Conservation (phyloP, 331 rosid species). For the Erythrophleum ivorense region DNA sequence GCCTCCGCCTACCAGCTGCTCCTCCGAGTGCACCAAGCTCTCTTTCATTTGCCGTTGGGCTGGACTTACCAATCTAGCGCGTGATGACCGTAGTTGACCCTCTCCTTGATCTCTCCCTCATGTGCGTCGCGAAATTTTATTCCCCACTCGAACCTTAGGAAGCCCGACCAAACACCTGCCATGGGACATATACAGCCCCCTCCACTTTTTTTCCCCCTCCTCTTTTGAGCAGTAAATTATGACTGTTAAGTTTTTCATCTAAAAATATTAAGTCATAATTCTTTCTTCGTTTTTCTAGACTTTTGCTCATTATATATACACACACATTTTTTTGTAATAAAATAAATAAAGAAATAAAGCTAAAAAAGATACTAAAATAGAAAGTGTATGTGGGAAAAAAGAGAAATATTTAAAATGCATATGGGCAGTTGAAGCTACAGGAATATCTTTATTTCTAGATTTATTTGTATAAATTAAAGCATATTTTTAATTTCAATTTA, state of each 20-base stretch:
- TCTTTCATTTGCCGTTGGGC: background rate
- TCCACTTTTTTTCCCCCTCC: background rate
- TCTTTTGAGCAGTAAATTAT: background rate
- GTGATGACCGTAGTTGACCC: slow-evolving; percentile 10
- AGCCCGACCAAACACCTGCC: background rate
- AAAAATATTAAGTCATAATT: too few relatives aligned
- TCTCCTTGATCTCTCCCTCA: background rate
- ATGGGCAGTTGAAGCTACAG: slow-evolving; percentile 21
- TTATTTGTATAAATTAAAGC: too few relatives aligned
- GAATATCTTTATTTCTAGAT: background rate
- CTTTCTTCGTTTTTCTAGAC: background rate
- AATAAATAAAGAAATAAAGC: background rate
- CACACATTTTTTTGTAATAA: too few relatives aligned
- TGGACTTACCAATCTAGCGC: background rate
- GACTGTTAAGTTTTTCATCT: background rate
- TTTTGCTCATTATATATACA: too few relatives aligned
- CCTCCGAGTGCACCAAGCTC: background rate
- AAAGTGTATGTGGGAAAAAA: slow-evolving; percentile 18
- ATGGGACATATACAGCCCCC: too few relatives aligned
- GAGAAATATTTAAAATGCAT: slow-evolving; percentile 24
- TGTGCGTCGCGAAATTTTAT: background rate
- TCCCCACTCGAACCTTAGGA: slow-evolving; percentile 9
- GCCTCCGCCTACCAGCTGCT: background rate
- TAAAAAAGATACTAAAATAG: slow-evolving; percentile 33
- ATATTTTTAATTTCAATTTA: too few relatives aligned